Conservation (phyloP, 768 basidiomycete species). For the Lentinula detonsa region DNA sequence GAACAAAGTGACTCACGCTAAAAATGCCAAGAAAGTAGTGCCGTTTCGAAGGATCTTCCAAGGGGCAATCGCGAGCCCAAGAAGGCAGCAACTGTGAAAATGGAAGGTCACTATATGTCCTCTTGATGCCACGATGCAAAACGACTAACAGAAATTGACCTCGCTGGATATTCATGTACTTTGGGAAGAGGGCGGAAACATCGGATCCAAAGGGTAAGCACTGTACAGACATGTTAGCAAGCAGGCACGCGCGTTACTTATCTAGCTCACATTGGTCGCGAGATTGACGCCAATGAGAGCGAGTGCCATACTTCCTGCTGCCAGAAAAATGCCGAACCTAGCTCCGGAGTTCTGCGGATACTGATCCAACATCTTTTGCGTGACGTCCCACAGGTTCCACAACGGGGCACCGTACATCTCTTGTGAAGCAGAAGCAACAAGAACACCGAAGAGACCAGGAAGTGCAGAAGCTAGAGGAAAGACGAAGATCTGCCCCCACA, state of each 20-base stretch:
- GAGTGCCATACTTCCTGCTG: slow-evolving; percentile 9
- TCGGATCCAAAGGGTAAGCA: slow-evolving; percentile 12
- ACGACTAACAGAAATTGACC: slow-evolving; percentile 10
- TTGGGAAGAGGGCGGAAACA: slow-evolving; percentile 11
- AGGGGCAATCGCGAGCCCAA: slow-evolving; percentile 12
- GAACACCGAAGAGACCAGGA: slow-evolving; percentile 8
- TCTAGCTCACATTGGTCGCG: slow-evolving; percentile 6
- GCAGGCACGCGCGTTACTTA: background rate
- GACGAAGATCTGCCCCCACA: slow-evolving; percentile 10
- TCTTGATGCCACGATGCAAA: background rate
- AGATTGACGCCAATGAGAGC: slow-evolving; percentile 9
- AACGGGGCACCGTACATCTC: slow-evolving; percentile 6
- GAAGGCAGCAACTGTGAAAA: slow-evolving; percentile 6
- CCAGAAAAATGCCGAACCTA: slow-evolving; percentile 7
- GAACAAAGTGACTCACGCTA: background rate
- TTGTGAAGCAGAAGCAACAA: slow-evolving; percentile 8
- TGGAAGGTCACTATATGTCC: background rate
- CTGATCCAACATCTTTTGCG: slow-evolving; percentile 7
- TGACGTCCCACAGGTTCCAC: slow-evolving; percentile 11
- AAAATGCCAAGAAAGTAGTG: slow-evolving; percentile 8
- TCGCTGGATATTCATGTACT: slow-evolving; percentile 12
- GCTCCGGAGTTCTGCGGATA: slow-evolving; percentile 8
- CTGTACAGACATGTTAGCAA: background rate
- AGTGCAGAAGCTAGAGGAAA: slow-evolving; percentile 9
- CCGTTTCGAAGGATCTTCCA: slow-evolving; percentile 12